phyloP scores from a whole-genome alignment of 2,329 filamentous ascomycete genomes.

The Trichoderma simmonsii region DNA sequence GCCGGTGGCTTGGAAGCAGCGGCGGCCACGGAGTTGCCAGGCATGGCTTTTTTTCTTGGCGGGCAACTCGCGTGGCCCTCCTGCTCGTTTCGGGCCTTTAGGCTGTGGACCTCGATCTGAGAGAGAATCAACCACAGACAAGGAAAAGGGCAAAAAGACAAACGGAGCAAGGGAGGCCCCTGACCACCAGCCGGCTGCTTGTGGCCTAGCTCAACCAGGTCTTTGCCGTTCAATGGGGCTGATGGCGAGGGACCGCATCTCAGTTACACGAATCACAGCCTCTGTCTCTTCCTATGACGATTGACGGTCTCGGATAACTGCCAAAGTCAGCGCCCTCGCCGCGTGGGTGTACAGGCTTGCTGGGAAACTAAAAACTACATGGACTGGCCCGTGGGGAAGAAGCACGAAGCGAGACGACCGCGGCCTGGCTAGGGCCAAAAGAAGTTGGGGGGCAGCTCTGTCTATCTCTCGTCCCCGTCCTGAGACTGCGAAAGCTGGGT shows the following conservation, averaged over 20 bases:
- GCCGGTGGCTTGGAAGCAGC: constrained; percentile 5
- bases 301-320: background rate
- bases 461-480: background rate
- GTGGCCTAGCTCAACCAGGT: constrained; percentile 6
- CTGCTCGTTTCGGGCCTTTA: constrained; percentile 14
- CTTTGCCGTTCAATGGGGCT: background rate
- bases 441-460: background rate
- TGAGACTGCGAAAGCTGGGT: constrained; percentile 5
- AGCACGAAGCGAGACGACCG: background rate
- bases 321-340: constrained; percentile 5
- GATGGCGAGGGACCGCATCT: constrained; percentile 4
- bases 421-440: background rate
- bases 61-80: background rate
- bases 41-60: background rate
- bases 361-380: background rate
- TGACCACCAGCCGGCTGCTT: background rate
- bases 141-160: background rate
- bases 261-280: constrained; percentile 7
- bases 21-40: constrained; percentile 10
- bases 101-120: background rate
- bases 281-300: constrained; percentile 2
- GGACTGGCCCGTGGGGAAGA: constrained; percentile 13
- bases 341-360: background rate
- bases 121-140: background rate
- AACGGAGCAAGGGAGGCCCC: background rate